Conservation (phyloP, 129 eudicot genomes). For the Oenanthe sinensis region DNA sequence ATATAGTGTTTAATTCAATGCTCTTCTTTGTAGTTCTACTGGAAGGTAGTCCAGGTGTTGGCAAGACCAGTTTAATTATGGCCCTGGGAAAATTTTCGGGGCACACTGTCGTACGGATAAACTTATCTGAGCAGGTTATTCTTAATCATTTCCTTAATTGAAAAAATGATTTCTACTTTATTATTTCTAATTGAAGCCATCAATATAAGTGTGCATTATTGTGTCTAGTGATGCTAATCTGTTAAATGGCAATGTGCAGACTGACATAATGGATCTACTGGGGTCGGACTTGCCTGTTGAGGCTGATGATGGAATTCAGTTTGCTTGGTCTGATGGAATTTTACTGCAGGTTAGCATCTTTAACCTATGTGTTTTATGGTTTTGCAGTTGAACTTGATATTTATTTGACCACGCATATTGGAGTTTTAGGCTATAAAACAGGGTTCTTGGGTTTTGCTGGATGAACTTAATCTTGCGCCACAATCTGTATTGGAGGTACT, state of each 20-base stretch:
- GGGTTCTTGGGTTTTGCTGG: slow-evolving; percentile 95
- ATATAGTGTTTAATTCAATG: slow-evolving; percentile 14
- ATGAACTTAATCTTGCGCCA: slow-evolving; percentile 96
- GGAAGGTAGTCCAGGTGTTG: slow-evolving; percentile 99
- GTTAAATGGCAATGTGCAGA: slow-evolving; percentile 35
- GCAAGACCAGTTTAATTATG: slow-evolving; percentile 82
- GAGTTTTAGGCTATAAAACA: slow-evolving; percentile 66
- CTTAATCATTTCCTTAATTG: neutral
- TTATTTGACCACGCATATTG: slow-evolving; percentile 7
- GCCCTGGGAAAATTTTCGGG: slow-evolving; percentile 88
- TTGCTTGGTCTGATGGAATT: slow-evolving; percentile 99
- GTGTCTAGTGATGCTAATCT: neutral
- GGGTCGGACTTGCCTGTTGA: slow-evolving; percentile 96
- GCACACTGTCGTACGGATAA: slow-evolving; percentile 85
- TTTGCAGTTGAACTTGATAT: slow-evolving; percentile 12
- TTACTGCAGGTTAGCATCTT: slow-evolving; percentile 59
- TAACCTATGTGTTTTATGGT: neutral
- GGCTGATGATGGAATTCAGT: slow-evolving; percentile 90
- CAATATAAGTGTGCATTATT: neutral
- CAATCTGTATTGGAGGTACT: slow-evolving; percentile 93
- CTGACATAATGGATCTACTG: slow-evolving; percentile 96
- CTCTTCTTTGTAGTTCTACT: slow-evolving; percentile 45
- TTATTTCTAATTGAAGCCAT: neutral
- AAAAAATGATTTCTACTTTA: neutral
- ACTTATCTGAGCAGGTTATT: slow-evolving; percentile 91